These are phyloP conservation scores for Microthlaspi erraticum DNA, from an alignment of 345 rosid genomes.

Conservation along the genomic window DNA sequence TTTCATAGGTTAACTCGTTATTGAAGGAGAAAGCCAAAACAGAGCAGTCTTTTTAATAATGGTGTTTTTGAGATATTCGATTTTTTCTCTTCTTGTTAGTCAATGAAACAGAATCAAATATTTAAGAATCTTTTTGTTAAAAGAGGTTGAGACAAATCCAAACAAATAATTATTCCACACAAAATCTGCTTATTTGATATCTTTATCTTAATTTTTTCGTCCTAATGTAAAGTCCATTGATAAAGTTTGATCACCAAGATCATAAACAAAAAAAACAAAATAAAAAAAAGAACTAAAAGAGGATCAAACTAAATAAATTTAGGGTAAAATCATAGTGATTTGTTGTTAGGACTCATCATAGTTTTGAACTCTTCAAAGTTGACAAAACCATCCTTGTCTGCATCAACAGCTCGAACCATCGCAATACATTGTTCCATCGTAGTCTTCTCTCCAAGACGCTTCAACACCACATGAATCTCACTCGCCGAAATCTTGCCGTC, in stretches of 20 bases:
- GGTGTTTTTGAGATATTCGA: no score
- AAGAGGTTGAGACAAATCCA: conserved; percentile 4
- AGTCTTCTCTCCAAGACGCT: conserved; percentile 12
- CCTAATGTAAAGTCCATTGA: not conserved
- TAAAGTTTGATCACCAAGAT: not conserved
- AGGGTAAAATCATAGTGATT: not conserved
- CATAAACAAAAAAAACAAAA: not conserved
- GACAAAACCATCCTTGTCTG: conserved; percentile 24
- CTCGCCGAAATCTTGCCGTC: conserved; percentile 34
- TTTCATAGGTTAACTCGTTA: not conserved
- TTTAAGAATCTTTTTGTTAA: not conserved
- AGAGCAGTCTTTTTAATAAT: no score
- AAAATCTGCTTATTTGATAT: not conserved
- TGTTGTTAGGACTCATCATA: conserved; percentile 14
- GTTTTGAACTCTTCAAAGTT: conserved; percentile 26
- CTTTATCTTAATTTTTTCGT: not conserved
- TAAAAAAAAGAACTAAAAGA: not conserved
- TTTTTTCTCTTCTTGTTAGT: not conserved
- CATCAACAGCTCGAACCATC: conserved; percentile 23
- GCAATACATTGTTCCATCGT: conserved; percentile 1
- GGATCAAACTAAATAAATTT: not conserved
- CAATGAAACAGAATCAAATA: not conserved
- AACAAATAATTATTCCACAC: conserved; percentile 5
- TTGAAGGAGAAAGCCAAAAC: no score
- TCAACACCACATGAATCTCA: conserved; percentile 27